Conservation (phyloP, 768 basidiomycete genomes). For the Clavulina sp. region DNA sequence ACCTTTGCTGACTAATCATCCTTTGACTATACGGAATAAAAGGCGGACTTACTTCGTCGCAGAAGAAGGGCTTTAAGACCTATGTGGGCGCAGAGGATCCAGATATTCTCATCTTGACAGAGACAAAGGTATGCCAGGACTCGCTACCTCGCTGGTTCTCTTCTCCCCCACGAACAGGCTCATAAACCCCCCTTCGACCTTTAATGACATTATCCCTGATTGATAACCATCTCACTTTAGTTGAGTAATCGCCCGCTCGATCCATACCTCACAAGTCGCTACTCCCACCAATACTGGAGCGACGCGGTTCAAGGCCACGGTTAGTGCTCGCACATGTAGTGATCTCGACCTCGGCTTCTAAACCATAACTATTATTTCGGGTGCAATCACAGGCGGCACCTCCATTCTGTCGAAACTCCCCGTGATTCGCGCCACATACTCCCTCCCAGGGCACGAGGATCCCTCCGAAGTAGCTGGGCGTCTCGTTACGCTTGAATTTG, state of each 20-base stretch:
- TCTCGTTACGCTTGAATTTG: constrained; percentile 68
- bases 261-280: constrained; percentile 35
- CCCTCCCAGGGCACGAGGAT: constrained; percentile 61
- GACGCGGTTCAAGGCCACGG: constrained; percentile 68
- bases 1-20: not conserved
- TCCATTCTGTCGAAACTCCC: constrained; percentile 65
- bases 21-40: too few relatives aligned
- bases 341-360: not conserved
- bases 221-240: too few relatives aligned
- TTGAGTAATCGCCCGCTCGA: constrained; percentile 54
- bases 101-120: constrained; percentile 67
- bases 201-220: too few relatives aligned
- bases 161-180: not conserved
- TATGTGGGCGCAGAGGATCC: constrained; percentile 79
- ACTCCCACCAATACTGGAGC: constrained; percentile 60
- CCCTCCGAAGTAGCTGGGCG: constrained; percentile 50
- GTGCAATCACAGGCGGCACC: constrained; percentile 44
- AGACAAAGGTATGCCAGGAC: constrained; percentile 72
- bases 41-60: not conserved
- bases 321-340: too few relatives aligned
- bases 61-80: constrained; percentile 50
- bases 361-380: not conserved
- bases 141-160: too few relatives aligned
- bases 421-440: constrained; percentile 44
- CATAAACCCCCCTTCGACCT: not conserved